Evolutionary conservation across 2,329 filamentous ascomycete species (phyloP).

Genomic region (Dichotomopilus funicola): DNA sequence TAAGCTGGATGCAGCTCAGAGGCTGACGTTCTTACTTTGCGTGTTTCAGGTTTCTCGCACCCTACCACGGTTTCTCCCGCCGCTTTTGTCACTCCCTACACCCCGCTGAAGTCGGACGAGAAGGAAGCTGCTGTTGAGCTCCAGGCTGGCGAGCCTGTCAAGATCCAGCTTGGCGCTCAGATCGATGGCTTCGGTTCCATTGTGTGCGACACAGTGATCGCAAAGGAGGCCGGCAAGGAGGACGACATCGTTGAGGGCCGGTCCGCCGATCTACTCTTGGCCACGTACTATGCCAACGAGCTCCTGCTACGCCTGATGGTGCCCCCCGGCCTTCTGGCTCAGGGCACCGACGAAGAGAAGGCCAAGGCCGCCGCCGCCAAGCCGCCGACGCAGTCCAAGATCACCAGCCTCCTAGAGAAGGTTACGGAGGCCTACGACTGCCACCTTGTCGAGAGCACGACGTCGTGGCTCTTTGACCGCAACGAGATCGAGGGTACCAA

Average conservation of each 20-base stretch:
- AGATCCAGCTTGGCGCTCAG: slow-evolving; percentile 98
- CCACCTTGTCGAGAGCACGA: slow-evolving; percentile 95
- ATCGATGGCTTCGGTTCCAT: slow-evolving; percentile 97
- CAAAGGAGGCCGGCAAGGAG: slow-evolving; percentile 54
- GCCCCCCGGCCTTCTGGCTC: slow-evolving; percentile 76
- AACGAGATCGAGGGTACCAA: slow-evolving; percentile 97
- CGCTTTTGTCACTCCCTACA: slow-evolving; percentile 94
- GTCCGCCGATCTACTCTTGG: slow-evolving; percentile 79
- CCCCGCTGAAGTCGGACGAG: slow-evolving; percentile 78
- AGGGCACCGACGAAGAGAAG: slow-evolving; percentile 89
- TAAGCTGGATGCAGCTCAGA: too few species aligned
- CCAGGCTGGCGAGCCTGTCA: slow-evolving; percentile 80
- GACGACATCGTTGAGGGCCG: slow-evolving; percentile 65
- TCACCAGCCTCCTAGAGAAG: slow-evolving; percentile 83
- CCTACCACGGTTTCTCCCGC: slow-evolving; percentile 92
- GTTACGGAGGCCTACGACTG: slow-evolving; percentile 85
- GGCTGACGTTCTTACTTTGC: not conserved
- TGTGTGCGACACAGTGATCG: slow-evolving; percentile 85
- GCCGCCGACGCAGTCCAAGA: slow-evolving; percentile 76
- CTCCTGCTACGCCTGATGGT: slow-evolving; percentile 84
- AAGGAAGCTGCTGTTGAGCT: slow-evolving; percentile 75
- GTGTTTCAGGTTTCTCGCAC: slow-evolving; percentile 67
- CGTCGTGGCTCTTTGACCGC: slow-evolving; percentile 90
- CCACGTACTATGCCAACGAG: slow-evolving; percentile 94
- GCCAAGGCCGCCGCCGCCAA: slow-evolving; percentile 80